A percentile compares a stretch with the other conserved stretches of the same genome.
These are phyloP conservation scores for Conticribra weissflogii DNA, from an alignment of 108 stramenopile genomes.

Conservation along the genomic window DNA sequence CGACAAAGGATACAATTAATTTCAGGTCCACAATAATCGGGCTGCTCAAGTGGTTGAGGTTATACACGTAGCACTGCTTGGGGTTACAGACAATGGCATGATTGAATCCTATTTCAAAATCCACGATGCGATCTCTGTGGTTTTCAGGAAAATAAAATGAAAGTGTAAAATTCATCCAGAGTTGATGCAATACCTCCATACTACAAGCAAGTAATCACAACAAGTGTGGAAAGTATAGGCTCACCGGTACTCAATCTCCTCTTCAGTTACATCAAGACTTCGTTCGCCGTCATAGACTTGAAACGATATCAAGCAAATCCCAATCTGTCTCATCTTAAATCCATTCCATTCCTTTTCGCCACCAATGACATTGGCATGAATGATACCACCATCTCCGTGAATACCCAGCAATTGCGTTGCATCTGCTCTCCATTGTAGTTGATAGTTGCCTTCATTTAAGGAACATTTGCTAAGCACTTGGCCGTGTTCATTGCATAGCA, in stretches of 20 bases:
- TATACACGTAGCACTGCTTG: slow-evolving; percentile 65
- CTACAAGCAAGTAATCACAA: neutral
- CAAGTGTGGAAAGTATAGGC: neutral
- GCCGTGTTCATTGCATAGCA: slow-evolving; percentile 58
- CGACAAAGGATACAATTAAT: slow-evolving; percentile 34
- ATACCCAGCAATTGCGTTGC: slow-evolving; percentile 63
- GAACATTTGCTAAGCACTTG: neutral
- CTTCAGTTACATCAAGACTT: neutral
- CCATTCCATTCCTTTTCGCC: slow-evolving; percentile 46
- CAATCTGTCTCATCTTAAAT: slow-evolving; percentile 24
- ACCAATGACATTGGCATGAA: neutral
- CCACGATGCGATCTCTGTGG: slow-evolving; percentile 61
- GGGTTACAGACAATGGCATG: slow-evolving; percentile 61
- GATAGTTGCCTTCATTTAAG: slow-evolving; percentile 41
- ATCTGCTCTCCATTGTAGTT: slow-evolving; percentile 40
- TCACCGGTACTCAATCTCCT: neutral
- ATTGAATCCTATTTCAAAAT: slow-evolving; percentile 54
- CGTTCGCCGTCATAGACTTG: neutral
- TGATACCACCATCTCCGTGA: slow-evolving; percentile 38
- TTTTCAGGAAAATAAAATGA: too few relatives aligned
- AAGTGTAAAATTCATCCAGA: slow-evolving; percentile 7
- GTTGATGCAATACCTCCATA: neutral
- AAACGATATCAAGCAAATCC: neutral
- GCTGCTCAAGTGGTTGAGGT: slow-evolving; percentile 50
- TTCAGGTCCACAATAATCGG: slow-evolving; percentile 59